Conservation (phyloP, 176 grass and related monocot genomes). For the Areca catechu region DNA sequence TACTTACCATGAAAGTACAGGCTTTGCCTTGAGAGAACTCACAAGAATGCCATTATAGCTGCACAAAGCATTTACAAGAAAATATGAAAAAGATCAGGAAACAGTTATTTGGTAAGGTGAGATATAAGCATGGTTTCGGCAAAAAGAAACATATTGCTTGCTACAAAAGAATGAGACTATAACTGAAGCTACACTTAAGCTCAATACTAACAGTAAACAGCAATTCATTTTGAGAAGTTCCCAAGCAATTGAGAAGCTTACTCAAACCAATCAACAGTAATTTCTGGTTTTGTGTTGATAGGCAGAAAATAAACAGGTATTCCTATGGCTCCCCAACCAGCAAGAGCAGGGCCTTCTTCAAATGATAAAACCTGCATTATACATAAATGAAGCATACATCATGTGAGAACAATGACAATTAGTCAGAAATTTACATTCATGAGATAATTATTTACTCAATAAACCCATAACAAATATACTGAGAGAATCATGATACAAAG, state of each 20-base stretch:
- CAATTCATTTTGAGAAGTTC: too few relatives aligned
- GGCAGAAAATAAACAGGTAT: conserved; percentile 47
- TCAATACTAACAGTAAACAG: too few relatives aligned
- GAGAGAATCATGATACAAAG: too few relatives aligned
- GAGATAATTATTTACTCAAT: too few relatives aligned
- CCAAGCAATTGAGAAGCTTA: conserved; percentile 43
- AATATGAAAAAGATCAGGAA: conserved; percentile 36
- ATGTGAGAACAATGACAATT: too few relatives aligned
- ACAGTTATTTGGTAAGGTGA: conserved; percentile 38
- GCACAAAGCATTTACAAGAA: conserved; percentile 77
- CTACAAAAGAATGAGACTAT: too few relatives aligned
- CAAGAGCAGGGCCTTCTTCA: conserved; percentile 52
- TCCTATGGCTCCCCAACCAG: conserved; percentile 53
- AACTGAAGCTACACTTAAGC: too few relatives aligned
- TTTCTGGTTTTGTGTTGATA: conserved; percentile 16
- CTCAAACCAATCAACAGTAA: conserved; percentile 78
- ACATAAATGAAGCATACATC: conserved; percentile 4
- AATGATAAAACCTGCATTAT: conserved; percentile 77
- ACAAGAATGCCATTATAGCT: conserved; percentile 91
- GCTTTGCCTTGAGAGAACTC: conserved; percentile 81
- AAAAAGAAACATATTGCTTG: background rate
- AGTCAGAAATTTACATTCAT: too few relatives aligned
- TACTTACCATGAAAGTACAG: conserved; percentile 71
- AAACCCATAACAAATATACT: too few relatives aligned
- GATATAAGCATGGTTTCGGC: conserved; percentile 17